Percentiles rank a stretch among this genome's conserved stretches.
phyloP scores from a whole-genome alignment of 768 basidiomycete genomes.

The Pisolithus tinctorius region DNA sequence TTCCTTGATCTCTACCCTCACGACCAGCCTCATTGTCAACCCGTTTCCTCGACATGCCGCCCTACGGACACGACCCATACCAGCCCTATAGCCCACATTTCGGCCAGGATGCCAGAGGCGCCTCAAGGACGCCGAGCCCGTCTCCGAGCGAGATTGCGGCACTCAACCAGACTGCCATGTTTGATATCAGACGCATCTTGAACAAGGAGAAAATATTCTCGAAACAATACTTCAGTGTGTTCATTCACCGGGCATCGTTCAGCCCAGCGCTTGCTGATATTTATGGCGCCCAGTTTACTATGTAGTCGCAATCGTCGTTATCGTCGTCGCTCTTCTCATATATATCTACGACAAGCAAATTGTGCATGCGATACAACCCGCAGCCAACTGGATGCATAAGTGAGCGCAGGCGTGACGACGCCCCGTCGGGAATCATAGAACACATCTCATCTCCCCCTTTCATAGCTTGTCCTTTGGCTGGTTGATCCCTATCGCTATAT shows the following conservation, averaged over 20 bases:
- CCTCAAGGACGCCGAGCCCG: constrained; percentile 50
- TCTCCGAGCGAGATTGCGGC: constrained; percentile 53
- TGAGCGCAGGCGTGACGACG: constrained; percentile 12
- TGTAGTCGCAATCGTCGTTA: constrained; percentile 38
- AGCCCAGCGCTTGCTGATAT: neutral
- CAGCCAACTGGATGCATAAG: constrained; percentile 40
- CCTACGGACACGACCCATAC: constrained; percentile 2
- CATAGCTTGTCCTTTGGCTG: constrained; percentile 52
- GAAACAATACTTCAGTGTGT: constrained; percentile 51
- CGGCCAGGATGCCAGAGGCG: constrained; percentile 12
- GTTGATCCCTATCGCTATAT: constrained; percentile 72
- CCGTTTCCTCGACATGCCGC: constrained; percentile 12
- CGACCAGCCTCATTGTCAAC: neutral
- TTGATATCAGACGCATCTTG: constrained; percentile 40
- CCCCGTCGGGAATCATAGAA: neutral
- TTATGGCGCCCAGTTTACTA: constrained; percentile 36
- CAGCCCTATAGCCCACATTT: constrained; percentile 8
- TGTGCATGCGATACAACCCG: constrained; percentile 39
- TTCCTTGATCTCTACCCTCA: too few species aligned
- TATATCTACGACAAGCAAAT: constrained; percentile 60
- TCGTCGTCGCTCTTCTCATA: constrained; percentile 46
- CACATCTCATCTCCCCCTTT: neutral
- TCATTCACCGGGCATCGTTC: neutral
- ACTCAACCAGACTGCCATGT: constrained; percentile 32
- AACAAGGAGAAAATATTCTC: constrained; percentile 48